Conservation (phyloP, 2,329 filamentous ascomycete species). For the Colletotrichum incanum region DNA sequence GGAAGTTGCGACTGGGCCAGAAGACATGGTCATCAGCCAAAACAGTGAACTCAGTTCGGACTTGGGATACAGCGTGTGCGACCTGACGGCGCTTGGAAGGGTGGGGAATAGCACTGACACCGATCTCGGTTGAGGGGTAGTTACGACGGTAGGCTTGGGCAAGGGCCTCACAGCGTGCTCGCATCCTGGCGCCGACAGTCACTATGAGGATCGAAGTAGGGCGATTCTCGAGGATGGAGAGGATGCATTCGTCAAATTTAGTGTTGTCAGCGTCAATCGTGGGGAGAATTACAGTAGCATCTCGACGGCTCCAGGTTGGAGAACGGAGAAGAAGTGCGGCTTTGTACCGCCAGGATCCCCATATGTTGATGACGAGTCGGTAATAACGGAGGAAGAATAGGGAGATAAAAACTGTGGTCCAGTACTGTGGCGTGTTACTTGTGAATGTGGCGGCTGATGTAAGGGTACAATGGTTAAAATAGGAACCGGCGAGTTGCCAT, state of each 20-base stretch:
- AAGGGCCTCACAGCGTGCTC: conserved; percentile 6
- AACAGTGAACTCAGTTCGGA: conserved; percentile 60
- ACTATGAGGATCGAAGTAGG: conserved; percentile 61
- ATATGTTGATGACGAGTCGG: conserved; percentile 16
- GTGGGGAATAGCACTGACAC: conserved; percentile 50
- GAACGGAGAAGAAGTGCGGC: conserved; percentile 49
- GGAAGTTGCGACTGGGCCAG: conserved; percentile 60
- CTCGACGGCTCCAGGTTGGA: conserved; percentile 52
- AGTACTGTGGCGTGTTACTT: not conserved
- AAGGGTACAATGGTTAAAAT: not conserved
- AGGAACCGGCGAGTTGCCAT: too few relatives aligned
- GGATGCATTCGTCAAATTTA: conserved; percentile 60
- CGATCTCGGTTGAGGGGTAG: conserved; percentile 46
- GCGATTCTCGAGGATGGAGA: conserved; percentile 55
- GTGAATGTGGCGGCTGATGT: not conserved
- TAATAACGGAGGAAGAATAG: conserved; percentile 23
- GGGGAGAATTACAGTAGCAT: conserved; percentile 68
- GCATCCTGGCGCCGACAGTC: conserved; percentile 55
- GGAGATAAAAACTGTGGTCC: conserved; percentile 1
- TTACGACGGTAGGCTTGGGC: conserved; percentile 29
- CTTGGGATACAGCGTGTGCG: conserved; percentile 54
- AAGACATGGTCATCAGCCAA: conserved; percentile 69
- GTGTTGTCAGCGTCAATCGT: conserved; percentile 62
- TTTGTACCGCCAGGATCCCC: conserved; percentile 53
- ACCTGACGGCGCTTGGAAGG: conserved; percentile 68